phyloP scores from a whole-genome alignment of 2,329 filamentous ascomycete genomes.

The Coniochaeta sp. region DNA sequence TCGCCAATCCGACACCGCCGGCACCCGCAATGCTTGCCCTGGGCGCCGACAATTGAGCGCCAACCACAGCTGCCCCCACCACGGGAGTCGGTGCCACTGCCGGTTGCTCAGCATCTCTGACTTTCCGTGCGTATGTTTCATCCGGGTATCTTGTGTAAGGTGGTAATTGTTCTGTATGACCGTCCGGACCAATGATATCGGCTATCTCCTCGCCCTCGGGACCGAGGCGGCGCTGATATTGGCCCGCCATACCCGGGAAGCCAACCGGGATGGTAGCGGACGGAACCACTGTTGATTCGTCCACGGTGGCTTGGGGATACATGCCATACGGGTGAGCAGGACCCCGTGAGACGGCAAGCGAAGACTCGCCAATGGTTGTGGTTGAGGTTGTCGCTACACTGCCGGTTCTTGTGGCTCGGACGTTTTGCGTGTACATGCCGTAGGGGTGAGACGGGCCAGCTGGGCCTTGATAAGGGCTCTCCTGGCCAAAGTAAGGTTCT shows the following conservation, averaged over 20 bases:
- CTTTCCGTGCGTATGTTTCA: conserved; percentile 54
- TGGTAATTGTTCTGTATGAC: conserved; percentile 84
- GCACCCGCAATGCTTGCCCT: conserved; percentile 41
- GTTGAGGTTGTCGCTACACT: conserved; percentile 52
- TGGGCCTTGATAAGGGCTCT: conserved; percentile 63
- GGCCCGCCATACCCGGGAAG: conserved; percentile 60
- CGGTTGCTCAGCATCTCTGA: conserved; percentile 17
- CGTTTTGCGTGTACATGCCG: conserved; percentile 72
- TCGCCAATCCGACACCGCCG: conserved; percentile 54
- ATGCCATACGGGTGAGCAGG: conserved; percentile 82
- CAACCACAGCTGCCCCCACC: conserved; percentile 6
- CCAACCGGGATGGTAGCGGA: conserved; percentile 56
- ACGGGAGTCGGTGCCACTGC: conserved; percentile 4
- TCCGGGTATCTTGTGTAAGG: conserved; percentile 89
- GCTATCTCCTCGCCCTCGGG: conserved; percentile 81
- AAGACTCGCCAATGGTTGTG: conserved; percentile 25
- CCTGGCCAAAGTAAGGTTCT: conserved; percentile 30
- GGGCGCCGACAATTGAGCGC: conserved; percentile 9
- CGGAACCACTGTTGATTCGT: conserved; percentile 38
- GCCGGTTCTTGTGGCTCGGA: conserved; percentile 66
- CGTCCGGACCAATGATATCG: conserved; percentile 79
- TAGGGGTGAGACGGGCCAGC: conserved; percentile 78
- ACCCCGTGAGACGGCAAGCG: conserved; percentile 53
- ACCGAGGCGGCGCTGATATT: conserved; percentile 66
- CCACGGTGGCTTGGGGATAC: conserved; percentile 73